Evolutionary conservation across 2,329 filamentous ascomycete genomes (phyloP).

Genomic region (Botrytis deweyae): DNA sequence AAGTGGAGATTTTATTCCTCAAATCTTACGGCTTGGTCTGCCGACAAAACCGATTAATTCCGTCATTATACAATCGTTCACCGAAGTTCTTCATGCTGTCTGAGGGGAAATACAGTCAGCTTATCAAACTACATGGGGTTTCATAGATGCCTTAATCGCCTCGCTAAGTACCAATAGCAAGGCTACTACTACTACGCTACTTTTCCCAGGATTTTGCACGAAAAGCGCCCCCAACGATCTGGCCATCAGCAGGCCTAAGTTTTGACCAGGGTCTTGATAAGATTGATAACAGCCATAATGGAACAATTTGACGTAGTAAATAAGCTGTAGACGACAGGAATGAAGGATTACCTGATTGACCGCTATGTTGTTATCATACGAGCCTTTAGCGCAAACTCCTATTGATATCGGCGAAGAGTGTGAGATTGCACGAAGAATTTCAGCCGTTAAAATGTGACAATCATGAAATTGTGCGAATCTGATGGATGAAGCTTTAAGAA

Average conservation of each 20-base stretch:
- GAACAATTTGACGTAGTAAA: not conserved
- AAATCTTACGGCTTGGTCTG: not conserved
- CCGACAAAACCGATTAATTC: not conserved
- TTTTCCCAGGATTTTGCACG: not conserved
- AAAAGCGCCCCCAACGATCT: not conserved
- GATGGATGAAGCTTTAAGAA: not conserved
- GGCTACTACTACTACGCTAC: not conserved
- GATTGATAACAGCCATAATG: not conserved
- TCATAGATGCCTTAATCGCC: not conserved
- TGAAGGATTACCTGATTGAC: not conserved
- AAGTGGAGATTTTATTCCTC: not conserved
- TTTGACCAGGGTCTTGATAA: not conserved
- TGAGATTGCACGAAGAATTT: not conserved
- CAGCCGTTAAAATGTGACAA: not conserved
- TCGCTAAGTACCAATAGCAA: not conserved
- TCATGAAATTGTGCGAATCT: not conserved
- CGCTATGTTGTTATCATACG: not conserved
- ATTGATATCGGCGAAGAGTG: not conserved
- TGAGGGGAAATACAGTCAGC: not conserved
- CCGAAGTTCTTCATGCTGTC: too few relatives aligned
- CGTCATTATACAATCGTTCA: not conserved
- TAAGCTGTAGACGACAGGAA: not conserved
- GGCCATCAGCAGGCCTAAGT: not conserved
- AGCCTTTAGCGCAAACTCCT: not conserved
- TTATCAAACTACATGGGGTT: not conserved